Percentiles rank a stretch among this genome's conserved stretches.
phyloP scores from a whole-genome alignment of 1,284 basidiomycete species.

The Pascua guehoae region DNA sequence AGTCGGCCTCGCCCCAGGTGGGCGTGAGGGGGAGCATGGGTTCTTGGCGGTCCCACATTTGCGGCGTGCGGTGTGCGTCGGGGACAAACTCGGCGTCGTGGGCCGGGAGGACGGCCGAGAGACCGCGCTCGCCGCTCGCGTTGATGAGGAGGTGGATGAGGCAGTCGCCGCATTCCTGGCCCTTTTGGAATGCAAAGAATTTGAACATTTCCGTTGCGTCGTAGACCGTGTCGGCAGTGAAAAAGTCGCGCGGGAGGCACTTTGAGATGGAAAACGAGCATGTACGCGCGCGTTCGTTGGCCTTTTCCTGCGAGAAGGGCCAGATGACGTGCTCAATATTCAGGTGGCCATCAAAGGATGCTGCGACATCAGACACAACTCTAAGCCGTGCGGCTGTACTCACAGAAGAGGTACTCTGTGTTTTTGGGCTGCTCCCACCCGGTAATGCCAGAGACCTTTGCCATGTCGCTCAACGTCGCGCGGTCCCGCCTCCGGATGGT shows the following conservation, averaged over 20 bases:
- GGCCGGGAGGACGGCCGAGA: conserved; percentile 41
- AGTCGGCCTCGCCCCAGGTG: conserved; percentile 26
- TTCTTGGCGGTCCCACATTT: conserved; percentile 24
- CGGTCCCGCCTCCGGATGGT: conserved; percentile 9
- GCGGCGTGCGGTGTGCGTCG: background rate
- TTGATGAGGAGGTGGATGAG: conserved; percentile 37
- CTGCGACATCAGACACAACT: background rate
- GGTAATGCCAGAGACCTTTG: conserved; percentile 14
- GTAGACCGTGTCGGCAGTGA: conserved; percentile 12
- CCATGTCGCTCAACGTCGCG: conserved; percentile 25
- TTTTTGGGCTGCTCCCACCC: conserved; percentile 28
- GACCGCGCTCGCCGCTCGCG: conserved; percentile 36
- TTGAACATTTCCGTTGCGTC: conserved; percentile 31
- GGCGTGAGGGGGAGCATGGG: conserved; percentile 29
- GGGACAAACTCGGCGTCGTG: conserved; percentile 16
- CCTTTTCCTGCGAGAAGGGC: conserved; percentile 4
- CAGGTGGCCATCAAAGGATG: conserved; percentile 28
- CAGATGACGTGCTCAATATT: too few relatives aligned
- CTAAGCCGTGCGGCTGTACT: too few relatives aligned
- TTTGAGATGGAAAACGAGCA: conserved; percentile 3
- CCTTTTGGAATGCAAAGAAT: conserved; percentile 33
- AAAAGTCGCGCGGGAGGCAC: conserved; percentile 34
- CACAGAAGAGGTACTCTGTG: conserved; percentile 12
- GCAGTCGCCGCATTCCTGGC: conserved; percentile 43
- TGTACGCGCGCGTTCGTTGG: background rate